phyloP scores from a whole-genome alignment of 2,329 filamentous ascomycete genomes.

The Colletotrichum chrysophilum region DNA sequence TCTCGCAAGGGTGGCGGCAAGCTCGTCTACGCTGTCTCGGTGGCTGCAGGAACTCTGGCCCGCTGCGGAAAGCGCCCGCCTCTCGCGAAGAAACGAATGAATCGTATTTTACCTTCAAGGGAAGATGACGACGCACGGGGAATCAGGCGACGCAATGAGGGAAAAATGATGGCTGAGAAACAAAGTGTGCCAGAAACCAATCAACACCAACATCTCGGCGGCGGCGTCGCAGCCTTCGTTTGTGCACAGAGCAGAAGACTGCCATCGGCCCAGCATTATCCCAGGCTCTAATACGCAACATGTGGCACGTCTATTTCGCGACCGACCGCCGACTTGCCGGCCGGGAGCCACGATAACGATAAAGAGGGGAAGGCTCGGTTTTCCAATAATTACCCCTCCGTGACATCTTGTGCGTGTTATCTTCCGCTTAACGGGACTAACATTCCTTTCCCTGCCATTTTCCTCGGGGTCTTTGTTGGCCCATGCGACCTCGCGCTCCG shows the following conservation, averaged over 20 bases:
- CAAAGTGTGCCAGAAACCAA: neutral
- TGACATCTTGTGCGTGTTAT: neutral
- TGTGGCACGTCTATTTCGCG: neutral
- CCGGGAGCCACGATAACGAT: neutral
- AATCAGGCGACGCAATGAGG: neutral
- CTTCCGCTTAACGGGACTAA: neutral
- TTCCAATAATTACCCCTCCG: neutral
- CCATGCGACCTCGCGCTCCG: neutral
- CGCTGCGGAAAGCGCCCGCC: neutral
- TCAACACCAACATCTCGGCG: neutral
- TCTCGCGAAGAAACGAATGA: neutral
- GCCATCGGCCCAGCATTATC: neutral
- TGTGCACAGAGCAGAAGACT: neutral
- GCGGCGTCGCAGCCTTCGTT: neutral
- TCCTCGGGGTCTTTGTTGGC: neutral
- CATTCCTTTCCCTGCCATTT: neutral
- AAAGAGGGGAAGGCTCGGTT: neutral
- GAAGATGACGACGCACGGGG: neutral
- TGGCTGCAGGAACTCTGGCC: neutral
- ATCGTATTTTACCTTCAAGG: neutral
- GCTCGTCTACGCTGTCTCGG: neutral
- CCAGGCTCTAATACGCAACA: neutral
- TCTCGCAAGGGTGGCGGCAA: neutral
- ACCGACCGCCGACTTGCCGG: slow-evolving; percentile 4
- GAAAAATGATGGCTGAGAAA: neutral